Evolutionary conservation across 2,329 filamentous ascomycete genomes (phyloP).

Genomic region (Pestalotiopsis sp.): DNA sequence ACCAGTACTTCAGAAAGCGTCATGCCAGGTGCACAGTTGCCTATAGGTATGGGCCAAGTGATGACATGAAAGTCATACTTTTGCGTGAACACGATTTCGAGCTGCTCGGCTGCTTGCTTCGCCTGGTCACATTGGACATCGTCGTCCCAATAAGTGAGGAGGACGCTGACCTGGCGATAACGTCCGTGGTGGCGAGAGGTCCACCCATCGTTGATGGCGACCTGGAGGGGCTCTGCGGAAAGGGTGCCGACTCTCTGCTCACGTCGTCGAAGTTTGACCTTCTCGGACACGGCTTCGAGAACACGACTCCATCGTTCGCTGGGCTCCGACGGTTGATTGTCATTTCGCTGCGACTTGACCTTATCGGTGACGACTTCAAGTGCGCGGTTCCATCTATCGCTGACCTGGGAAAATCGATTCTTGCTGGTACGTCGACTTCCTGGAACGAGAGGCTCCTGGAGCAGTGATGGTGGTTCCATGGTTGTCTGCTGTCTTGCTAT

Average conservation of each 20-base stretch:
- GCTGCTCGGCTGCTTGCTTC: constrained; percentile 1
- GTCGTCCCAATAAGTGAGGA: constrained; percentile 15
- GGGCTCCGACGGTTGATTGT: not conserved
- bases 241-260: not conserved
- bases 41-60: constrained; percentile 9
- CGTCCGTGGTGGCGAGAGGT: not conserved
- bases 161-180: constrained; percentile 12
- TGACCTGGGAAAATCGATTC: not conserved
- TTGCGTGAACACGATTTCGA: constrained; percentile 1
- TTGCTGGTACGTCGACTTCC: not conserved
- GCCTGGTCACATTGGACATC: constrained; percentile 1
- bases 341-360: not conserved
- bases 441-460: not conserved
- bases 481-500: not conserved
- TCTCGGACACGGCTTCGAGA: not conserved
- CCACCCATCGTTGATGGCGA: not conserved
- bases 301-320: not conserved
- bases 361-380: not conserved
- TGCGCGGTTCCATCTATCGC: not conserved
- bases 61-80: constrained; percentile 13
- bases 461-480: not conserved
- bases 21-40: not conserved
- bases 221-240: not conserved
- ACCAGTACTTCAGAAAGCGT: not conserved
- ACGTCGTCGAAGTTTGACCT: not conserved